A percentile compares a stretch with the other conserved stretches of the same genome.
Conservation (phyloP, 2,329 filamentous ascomycete species). For the Epicoccum nigrum region DNA sequence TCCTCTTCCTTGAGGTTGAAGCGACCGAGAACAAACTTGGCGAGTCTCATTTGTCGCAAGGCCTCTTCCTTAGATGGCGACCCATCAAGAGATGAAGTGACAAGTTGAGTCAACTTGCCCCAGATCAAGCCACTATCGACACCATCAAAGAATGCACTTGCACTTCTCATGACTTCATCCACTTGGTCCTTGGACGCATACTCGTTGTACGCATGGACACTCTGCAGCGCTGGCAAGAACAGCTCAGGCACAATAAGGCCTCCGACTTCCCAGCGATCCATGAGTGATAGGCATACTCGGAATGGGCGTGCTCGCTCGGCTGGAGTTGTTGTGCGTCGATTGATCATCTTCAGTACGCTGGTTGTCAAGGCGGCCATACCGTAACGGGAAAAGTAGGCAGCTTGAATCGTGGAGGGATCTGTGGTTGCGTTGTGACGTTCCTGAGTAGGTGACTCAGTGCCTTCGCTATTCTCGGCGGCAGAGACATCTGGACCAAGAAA, state of each 20-base stretch:
- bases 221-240: slow-evolving; percentile 84
- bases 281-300: slow-evolving; percentile 88
- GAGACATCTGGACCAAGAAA: slow-evolving; percentile 78
- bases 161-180: slow-evolving; percentile 86
- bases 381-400: slow-evolving; percentile 77
- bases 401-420: slow-evolving; percentile 55
- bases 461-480: slow-evolving; percentile 45
- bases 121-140: slow-evolving; percentile 95
- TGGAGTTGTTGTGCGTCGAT: slow-evolving; percentile 59
- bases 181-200: slow-evolving; percentile 73
- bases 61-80: slow-evolving; percentile 44
- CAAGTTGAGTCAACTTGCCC: slow-evolving; percentile 74
- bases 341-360: slow-evolving; percentile 79
- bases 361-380: slow-evolving; percentile 76
- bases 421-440: slow-evolving; percentile 57
- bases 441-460: slow-evolving; percentile 48
- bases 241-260: slow-evolving; percentile 85
- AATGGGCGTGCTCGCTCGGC: slow-evolving; percentile 82
- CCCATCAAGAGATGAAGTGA: slow-evolving; percentile 55
- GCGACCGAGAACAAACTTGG: slow-evolving; percentile 80
- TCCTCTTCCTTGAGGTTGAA: slow-evolving; percentile 97
- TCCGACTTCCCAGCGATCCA: slow-evolving; percentile 98
- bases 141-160: slow-evolving; percentile 95
- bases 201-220: slow-evolving; percentile 75
- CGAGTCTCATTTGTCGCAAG: slow-evolving; percentile 70